Base-by-base conservation (phyloP, 2,329 filamentous ascomycete species). In the Tolypocladium ovalisporum region DNA sequence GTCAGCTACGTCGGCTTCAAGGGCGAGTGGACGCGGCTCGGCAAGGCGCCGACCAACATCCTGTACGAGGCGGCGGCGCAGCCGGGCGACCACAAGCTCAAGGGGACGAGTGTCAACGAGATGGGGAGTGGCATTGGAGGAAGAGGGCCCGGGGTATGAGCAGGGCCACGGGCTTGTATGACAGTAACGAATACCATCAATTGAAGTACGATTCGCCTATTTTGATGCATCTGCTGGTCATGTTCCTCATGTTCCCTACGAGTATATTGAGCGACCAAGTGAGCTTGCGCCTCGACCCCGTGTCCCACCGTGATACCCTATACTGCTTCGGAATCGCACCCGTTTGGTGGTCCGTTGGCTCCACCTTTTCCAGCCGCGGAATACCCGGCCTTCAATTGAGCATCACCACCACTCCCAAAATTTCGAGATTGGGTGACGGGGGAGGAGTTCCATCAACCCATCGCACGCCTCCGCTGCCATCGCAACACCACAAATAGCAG, bases 21-120 rank as follows among this genome's bases (percentile, higher is more conserved):
- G 74, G 94, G 94, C 29, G 90, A 96, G 73, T 97, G 90, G 80
- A 94, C 94, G 82, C 85, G 86, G 69, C 73, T 96, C 67, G 94
- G 87, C 27, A 67, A 68, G 60, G 75, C 70, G 68, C 91, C 94
- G 1, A 77, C 88, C 8, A 90, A 88, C 64, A 93, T 97, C 65
- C 67, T 96, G 60, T 99, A 97, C 72, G 94, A 99, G 79, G 88
- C 91, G 22, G 93, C 93, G 32, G 88, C 94, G 39, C 96, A 97
- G 71, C 94, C 93, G 15, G 83, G 76, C 52, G 94, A 99, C 74
- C 94, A 99, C 74, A 83, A 81, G 73, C 29, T 87, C 27, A 85
- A 83, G 74, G 83, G 83, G 9, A 78, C 78, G 54, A 71, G 66
- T 51, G 69, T 78, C 49, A 83, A 81, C 62, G 72, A 78, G 69